Evolutionary conservation across 2,329 filamentous ascomycete genomes (phyloP), one percentile per base, ranked within the genome.

Genomic region (Aureobasidium pullulans): DNA sequence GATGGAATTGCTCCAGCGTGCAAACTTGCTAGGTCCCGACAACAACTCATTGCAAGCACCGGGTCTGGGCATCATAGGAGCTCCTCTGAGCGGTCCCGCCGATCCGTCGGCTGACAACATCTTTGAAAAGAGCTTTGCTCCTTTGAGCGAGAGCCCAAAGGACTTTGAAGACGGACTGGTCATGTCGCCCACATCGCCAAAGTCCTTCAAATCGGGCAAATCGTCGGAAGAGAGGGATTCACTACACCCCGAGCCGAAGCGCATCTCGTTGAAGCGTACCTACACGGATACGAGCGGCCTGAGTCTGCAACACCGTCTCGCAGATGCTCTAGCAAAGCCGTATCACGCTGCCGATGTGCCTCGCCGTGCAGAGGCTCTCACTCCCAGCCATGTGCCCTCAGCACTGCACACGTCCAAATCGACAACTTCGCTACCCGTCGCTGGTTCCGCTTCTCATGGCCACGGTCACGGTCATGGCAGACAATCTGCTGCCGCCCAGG

Each of bases 401-500:
- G 66, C 65, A 34, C 66, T 74, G 59, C 69, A 65, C 47, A 50
- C 64, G 40, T 71, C 75, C 64, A 47, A 57, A 66, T 74, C 65
- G 54, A 69, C 67, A 63, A 65, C 57, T n/a, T 61, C 16, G 19
- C 68, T 57, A 69, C 66, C 57, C 10, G 7, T 10, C 16, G 19
- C 31, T 29, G 44, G 42, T 9, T 28, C 43, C 4, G 15, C 74
- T 74, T 16, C 70, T 74, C 40, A 59, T 15, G 76, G 75, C 39
- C 77, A 77, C n/a, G 54, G 43, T 32, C 93, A 96, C 72, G 88
- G 88, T 8, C 92, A 96, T 73, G 88, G 90, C 60, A 85, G 94
- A 72, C 96, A 91, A 85, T 86, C 89, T 13, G 91, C 91, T 7
- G 89, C 90, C 43, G 89, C 93, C 5, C 94, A 99, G 72, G 94